Evolutionary conservation across 2,329 filamentous ascomycete genomes (phyloP).

Genomic region (Talaromyces albobiverticillius): DNA sequence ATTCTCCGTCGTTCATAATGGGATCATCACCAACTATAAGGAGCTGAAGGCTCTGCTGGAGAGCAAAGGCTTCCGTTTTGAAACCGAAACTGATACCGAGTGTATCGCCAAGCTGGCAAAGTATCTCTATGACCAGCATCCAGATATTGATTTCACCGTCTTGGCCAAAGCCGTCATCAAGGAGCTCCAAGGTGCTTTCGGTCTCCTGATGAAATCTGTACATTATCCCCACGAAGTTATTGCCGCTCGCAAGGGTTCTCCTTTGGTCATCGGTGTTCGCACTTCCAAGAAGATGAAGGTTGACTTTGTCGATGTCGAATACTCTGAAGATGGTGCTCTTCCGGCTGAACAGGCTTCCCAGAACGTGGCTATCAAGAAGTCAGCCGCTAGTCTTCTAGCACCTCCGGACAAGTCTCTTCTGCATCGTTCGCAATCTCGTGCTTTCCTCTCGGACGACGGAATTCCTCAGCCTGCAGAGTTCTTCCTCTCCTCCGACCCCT

Average conservation of each 20-base stretch:
- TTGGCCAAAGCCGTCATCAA: constrained; percentile 97
- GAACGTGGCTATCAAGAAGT: constrained; percentile 95
- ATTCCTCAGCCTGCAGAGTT: constrained; percentile 98
- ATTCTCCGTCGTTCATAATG: constrained; percentile 97
- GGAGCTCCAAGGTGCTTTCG: constrained; percentile 96
- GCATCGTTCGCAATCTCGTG: constrained; percentile 96
- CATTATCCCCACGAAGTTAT: constrained; percentile 98
- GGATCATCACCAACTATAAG: constrained; percentile 99
- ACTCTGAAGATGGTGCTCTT: constrained; percentile 81
- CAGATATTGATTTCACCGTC: constrained; percentile 91
- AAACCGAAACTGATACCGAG: constrained; percentile 99
- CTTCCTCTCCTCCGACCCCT: constrained; percentile 98
- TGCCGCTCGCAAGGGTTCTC: constrained; percentile 96
- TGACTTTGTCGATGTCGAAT: constrained; percentile 99
- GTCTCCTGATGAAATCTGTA: constrained; percentile 94
- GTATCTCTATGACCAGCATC: constrained; percentile 95
- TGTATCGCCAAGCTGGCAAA: constrained; percentile 99
- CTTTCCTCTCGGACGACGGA: constrained; percentile 98
- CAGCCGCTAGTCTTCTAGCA: constrained; percentile 69
- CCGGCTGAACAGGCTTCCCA: constrained; percentile 93
- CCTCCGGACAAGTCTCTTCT: constrained; percentile 96
- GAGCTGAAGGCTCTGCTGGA: constrained; percentile 91
- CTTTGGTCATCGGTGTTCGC: constrained; percentile 93
- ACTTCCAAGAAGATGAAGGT: constrained; percentile 99
- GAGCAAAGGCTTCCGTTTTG: constrained; percentile 95